phyloP scores from a whole-genome alignment of 1,139 yeast species.

The Geotrichum australiense region DNA sequence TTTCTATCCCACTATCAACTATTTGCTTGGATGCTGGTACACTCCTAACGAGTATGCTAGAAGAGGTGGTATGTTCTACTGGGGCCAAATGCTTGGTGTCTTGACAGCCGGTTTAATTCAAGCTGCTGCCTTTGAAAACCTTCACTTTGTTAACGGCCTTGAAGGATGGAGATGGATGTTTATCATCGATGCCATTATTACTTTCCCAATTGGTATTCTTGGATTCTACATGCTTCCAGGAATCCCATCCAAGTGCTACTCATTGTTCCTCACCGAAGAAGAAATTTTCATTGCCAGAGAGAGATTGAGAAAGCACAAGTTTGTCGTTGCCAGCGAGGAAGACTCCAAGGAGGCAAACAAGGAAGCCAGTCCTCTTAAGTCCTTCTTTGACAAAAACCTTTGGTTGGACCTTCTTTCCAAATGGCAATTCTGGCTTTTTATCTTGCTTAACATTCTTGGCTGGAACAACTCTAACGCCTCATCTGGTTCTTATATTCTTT shows the following conservation, averaged over 20 bases:
- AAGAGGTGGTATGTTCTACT: constrained; percentile 54
- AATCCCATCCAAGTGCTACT: constrained; percentile 49
- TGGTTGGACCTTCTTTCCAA: constrained; percentile 43
- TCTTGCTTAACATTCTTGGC: constrained; percentile 47
- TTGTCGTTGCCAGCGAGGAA: constrained; percentile 5
- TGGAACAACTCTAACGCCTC: constrained; percentile 53
- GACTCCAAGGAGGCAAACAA: too few relatives aligned
- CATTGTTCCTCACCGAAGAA: constrained; percentile 50
- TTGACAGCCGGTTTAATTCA: constrained; percentile 60
- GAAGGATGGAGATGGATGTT: constrained; percentile 72
- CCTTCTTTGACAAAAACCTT: constrained; percentile 26
- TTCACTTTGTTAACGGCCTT: constrained; percentile 46
- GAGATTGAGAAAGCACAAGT: constrained; percentile 29
- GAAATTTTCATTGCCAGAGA: constrained; percentile 59
- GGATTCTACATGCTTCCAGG: constrained; percentile 65
- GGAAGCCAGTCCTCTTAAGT: too few relatives aligned
- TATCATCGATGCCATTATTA: constrained; percentile 56
- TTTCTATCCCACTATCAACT: constrained; percentile 53
- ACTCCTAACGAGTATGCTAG: constrained; percentile 52
- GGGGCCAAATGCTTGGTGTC: constrained; percentile 55
- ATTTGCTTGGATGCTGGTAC: constrained; percentile 57
- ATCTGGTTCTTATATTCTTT: constrained; percentile 48
- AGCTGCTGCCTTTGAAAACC: constrained; percentile 45
- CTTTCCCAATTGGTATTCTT: constrained; percentile 52
- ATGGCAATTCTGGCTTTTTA: constrained; percentile 45